Percentiles rank a stretch among this genome's conserved stretches.
These are phyloP conservation scores for Acanthamoeba culbertsoni DNA, from an alignment of 208 protist genomes.

Conservation along the genomic window DNA sequence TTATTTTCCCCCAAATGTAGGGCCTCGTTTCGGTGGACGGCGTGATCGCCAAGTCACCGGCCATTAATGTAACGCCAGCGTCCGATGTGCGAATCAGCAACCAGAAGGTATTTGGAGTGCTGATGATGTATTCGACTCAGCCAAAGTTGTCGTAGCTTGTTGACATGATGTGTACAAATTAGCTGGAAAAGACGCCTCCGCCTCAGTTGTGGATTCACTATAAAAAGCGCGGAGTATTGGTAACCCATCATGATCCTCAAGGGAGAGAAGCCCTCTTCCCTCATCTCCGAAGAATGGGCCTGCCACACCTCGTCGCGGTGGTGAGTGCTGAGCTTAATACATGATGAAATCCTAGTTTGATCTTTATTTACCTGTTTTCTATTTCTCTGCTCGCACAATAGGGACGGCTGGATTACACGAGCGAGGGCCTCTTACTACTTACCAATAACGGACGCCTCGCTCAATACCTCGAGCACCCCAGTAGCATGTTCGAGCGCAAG, in stretches of 20 bases:
- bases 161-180: neutral
- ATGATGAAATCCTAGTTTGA: neutral
- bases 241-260: slow-evolving; percentile 29
- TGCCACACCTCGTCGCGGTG: neutral
- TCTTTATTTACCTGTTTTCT: no score
- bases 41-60: neutral
- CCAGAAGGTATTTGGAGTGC: neutral
- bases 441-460: slow-evolving; percentile 29
- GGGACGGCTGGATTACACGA: slow-evolving; percentile 30
- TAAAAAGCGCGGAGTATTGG: slow-evolving; percentile 19
- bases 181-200: neutral
- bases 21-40: slow-evolving; percentile 2
- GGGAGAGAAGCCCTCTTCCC: neutral
- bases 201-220: slow-evolving; percentile 37
- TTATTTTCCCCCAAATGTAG: no score
- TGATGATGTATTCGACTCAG: no score
- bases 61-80: neutral
- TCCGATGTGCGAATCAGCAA: neutral
- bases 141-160: no score
- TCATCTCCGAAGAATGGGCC: slow-evolving; percentile 10
- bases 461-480: neutral
- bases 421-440: slow-evolving; percentile 17
- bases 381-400: no score
- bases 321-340: neutral
- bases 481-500: neutral